These are phyloP conservation scores for Aspergillus ibericus DNA, from an alignment of 2,329 filamentous ascomycete genomes.

Conservation along the genomic window DNA sequence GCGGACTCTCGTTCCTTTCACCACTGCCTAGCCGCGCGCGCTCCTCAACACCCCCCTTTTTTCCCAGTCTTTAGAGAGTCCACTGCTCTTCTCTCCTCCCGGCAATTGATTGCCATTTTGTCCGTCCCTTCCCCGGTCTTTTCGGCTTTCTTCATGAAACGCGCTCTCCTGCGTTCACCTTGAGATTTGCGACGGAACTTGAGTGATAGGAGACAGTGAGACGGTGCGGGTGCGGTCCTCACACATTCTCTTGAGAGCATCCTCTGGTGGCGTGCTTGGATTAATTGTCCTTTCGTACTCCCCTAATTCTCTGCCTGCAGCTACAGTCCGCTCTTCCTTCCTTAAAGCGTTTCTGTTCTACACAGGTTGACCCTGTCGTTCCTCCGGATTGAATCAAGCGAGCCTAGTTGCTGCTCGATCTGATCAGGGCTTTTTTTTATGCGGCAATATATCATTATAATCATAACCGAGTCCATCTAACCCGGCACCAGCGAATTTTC, in stretches of 20 bases:
- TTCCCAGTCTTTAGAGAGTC: neutral
- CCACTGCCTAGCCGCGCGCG: neutral
- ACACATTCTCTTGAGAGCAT: neutral
- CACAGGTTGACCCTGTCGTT: constrained; percentile 33
- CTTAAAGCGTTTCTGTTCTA: constrained; percentile 15
- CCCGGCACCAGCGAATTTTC: neutral
- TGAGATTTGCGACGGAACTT: neutral
- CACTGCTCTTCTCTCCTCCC: neutral
- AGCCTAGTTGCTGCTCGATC: constrained; percentile 8
- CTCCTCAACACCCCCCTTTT: neutral
- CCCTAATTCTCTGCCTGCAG: neutral
- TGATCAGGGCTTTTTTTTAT: neutral
- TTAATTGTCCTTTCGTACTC: neutral
- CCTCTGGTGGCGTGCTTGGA: neutral
- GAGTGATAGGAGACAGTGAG: constrained; percentile 1
- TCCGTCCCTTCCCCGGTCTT: neutral
- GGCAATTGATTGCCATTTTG: neutral
- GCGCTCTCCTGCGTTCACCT: neutral
- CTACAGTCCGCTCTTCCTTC: neutral
- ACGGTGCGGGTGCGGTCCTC: neutral
- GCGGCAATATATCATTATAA: constrained; percentile 10
- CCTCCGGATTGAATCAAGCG: constrained; percentile 8
- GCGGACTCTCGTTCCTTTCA: neutral
- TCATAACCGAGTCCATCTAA: neutral
- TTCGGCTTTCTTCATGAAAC: neutral